Percentiles rank a stretch among this genome's conserved stretches.
These are phyloP conservation scores for Leccinum disarticulatum DNA, from an alignment of 768 basidiomycete species.

Conservation along the genomic window DNA sequence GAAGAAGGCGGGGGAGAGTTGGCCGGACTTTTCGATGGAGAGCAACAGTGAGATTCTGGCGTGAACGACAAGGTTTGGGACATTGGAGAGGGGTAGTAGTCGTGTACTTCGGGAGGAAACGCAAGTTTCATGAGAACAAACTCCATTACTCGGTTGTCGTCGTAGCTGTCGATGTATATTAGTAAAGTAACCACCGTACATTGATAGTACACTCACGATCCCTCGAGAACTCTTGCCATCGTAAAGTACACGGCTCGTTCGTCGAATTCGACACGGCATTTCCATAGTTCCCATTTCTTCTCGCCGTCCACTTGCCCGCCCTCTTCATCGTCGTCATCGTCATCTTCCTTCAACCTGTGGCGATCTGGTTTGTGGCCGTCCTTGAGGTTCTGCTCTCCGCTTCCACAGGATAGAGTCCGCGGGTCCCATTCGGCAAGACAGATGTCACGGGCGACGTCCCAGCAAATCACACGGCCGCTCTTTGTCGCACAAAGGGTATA, in stretches of 20 bases:
- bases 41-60: conserved; percentile 14
- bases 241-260: conserved; percentile 70
- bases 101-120: conserved; percentile 52
- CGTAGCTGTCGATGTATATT: conserved; percentile 38
- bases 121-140: conserved; percentile 69
- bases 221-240: conserved; percentile 63
- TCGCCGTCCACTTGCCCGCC: conserved; percentile 19
- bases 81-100: conserved; percentile 26
- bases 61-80: conserved; percentile 15
- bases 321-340: conserved; percentile 14
- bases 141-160: conserved; percentile 65
- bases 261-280: conserved; percentile 75
- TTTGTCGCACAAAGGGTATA: conserved; percentile 79
- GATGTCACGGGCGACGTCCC: conserved; percentile 64
- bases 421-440: conserved; percentile 73
- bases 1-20: conserved; percentile 31
- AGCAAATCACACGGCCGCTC: conserved; percentile 73
- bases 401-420: conserved; percentile 16
- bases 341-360: conserved; percentile 9
- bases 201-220: conserved; percentile 40
- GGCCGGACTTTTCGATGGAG: conserved; percentile 27
- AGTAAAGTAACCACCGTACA: background rate
- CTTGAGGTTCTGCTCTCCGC: conserved; percentile 9
- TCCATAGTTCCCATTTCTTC: conserved; percentile 70
- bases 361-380: conserved; percentile 8